Base-by-base conservation (phyloP, 2,329 filamentous ascomycete genomes). In the Dactylella cylindrospora region DNA sequence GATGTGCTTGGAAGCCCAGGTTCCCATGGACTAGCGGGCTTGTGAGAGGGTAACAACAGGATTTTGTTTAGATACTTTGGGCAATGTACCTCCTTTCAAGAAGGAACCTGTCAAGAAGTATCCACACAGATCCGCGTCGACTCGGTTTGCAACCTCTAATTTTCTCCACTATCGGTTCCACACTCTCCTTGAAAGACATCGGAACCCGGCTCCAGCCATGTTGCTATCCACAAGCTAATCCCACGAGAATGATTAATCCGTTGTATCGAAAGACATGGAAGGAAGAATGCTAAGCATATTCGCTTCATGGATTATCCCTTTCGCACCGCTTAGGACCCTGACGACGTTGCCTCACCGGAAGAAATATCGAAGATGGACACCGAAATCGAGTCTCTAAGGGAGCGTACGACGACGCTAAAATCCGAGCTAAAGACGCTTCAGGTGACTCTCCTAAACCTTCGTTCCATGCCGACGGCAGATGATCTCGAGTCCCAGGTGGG, bases 281-380 rank as follows among this genome's bases (percentile, higher is more conserved):
- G 38, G 13, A 36, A 25, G 19, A 26, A 20, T 33, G 38, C 31
- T 53, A 32, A 59, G 29, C 12, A 44, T 39, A 25, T 29, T 40
- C 50, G 54, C 46, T 17, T 57, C 45, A 61, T 47, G 40, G 46
- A 52, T 32, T 35, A 28, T 32, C 31, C 10, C 19, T 35, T 28
- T 28, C 20, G 35, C 13, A 31, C 44, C 19, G 23, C 38, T 23
- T 72, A 84, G 75, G 75, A 80, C 51, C 73, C 78, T 29, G 70
- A 74, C 10, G 76, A 80, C 32, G 74, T 76, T 20, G 70, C 72
- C 36, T 75, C 75, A 2, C 73, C 77, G 5, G 76, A 78, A 52
- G 71, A 77, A 38, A 74, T 83, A 33, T 72, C 74, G 32, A 71
- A 72, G 12, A 74, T 82, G 66, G 76, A 80, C 50, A 66, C 71